phyloP scores from a whole-genome alignment of 352 stramenopile genomes.

The Globisporangium apiculatum region DNA sequence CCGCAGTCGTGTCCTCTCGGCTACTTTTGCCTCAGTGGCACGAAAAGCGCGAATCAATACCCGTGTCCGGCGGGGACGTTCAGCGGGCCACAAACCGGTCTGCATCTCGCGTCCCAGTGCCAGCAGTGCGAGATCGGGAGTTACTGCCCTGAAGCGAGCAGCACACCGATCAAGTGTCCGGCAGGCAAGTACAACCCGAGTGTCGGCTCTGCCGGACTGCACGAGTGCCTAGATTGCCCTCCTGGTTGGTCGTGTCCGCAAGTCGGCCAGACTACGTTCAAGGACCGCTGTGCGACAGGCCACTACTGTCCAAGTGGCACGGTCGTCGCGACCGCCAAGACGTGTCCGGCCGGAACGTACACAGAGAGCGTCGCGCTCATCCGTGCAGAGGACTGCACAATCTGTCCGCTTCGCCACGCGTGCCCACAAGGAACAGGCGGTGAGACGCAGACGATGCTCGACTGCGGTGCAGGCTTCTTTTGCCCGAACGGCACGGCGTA shows the following conservation, averaged over 20 bases:
- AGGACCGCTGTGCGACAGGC: constrained; percentile 52
- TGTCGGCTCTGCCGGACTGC: constrained; percentile 29
- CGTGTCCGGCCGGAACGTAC: constrained; percentile 72
- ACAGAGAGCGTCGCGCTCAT: constrained; percentile 63
- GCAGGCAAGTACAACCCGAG: constrained; percentile 71
- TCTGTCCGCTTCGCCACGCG: constrained; percentile 63
- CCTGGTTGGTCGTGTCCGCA: constrained; percentile 67
- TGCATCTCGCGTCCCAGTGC: constrained; percentile 45
- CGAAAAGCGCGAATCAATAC: constrained; percentile 51
- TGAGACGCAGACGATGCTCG: constrained; percentile 59
- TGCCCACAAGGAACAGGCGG: constrained; percentile 70
- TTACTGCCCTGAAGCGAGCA: constrained; percentile 83
- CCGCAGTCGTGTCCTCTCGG: constrained; percentile 62
- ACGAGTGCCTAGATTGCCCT: constrained; percentile 66
- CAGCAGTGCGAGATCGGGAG: constrained; percentile 49
- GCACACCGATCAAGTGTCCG: constrained; percentile 52
- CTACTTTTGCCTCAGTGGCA: constrained; percentile 80
- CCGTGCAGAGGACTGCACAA: constrained; percentile 61
- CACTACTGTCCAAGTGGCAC: constrained; percentile 75
- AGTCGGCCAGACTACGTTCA: constrained; percentile 52
- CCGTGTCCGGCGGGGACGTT: constrained; percentile 87
- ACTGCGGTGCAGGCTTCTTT: constrained; percentile 68
- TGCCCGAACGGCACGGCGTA: constrained; percentile 75
- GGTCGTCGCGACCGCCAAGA: constrained; percentile 37
- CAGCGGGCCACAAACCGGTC: constrained; percentile 46